phyloP scores from a whole-genome alignment of 495 filamentous ascomycete genomes.

The Cercophora sp. region DNA sequence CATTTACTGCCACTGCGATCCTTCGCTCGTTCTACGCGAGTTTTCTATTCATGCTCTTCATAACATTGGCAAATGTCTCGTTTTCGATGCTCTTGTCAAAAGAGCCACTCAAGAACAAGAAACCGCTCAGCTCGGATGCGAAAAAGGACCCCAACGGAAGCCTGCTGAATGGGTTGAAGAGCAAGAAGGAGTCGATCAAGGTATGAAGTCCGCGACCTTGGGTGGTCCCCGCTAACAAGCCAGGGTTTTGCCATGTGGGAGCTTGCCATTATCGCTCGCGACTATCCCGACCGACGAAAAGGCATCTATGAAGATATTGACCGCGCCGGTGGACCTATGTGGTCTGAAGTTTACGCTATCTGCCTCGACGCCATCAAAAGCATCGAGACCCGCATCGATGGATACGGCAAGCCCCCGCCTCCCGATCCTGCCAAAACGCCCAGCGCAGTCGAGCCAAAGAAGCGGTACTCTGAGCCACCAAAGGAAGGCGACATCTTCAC shows the following conservation, averaged over 20 bases:
- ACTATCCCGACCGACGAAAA: slow-evolving; percentile 67
- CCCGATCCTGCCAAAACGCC: slow-evolving; percentile 23
- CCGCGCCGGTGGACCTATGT: slow-evolving; percentile 70
- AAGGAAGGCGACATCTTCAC: slow-evolving; percentile 59
- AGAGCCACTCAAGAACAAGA: slow-evolving; percentile 74
- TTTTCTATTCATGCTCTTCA: slow-evolving; percentile 62
- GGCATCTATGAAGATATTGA: slow-evolving; percentile 87
- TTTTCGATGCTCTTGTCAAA: slow-evolving; percentile 76
- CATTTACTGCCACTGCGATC: no score
- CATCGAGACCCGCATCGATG: slow-evolving; percentile 61
- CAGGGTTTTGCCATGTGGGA: slow-evolving; percentile 90
- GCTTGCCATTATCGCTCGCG: slow-evolving; percentile 70
- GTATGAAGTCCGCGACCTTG: slow-evolving; percentile 38
- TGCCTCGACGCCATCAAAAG: slow-evolving; percentile 64
- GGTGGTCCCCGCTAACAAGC: slow-evolving; percentile 18
- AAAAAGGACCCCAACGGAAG: slow-evolving; percentile 92
- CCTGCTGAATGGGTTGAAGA: slow-evolving; percentile 75
- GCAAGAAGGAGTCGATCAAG: slow-evolving; percentile 61
- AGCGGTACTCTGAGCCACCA: slow-evolving; percentile 41
- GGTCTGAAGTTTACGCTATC: slow-evolving; percentile 69
- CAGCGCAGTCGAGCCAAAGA: slow-evolving; percentile 22
- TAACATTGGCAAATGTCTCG: slow-evolving; percentile 68
- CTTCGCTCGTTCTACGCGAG: slow-evolving; percentile 64
- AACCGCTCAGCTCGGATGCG: slow-evolving; percentile 77
- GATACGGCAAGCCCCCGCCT: slow-evolving; percentile 48